These are phyloP conservation scores for Chernovozyma aurita DNA, from an alignment of 1,139 yeast genomes.

Conservation along the genomic window DNA sequence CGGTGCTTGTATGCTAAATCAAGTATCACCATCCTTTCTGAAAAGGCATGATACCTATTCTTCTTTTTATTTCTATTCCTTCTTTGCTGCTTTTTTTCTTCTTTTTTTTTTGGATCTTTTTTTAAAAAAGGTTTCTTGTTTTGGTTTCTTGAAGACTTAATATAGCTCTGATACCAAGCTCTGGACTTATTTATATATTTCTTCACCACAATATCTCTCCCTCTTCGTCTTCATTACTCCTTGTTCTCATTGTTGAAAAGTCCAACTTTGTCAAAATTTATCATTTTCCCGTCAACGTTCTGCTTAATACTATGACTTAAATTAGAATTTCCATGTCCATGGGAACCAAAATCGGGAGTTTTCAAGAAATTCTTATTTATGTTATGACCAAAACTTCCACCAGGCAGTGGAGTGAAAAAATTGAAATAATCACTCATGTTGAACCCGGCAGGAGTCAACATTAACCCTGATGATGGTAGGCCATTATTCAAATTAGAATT, in stretches of 20 bases:
- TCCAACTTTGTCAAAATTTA: conserved; percentile 37
- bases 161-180: no score
- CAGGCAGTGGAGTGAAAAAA: conserved; percentile 73
- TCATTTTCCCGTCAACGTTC: conserved; percentile 41
- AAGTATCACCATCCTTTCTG: no score
- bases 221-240: conserved; percentile 1
- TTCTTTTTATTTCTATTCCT: no score
- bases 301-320: conserved; percentile 14
- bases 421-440: conserved; percentile 81
- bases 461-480: conserved; percentile 42
- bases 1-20: no score
- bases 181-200: no score
- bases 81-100: no score
- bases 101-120: no score
- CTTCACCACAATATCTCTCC: no score
- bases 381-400: conserved; percentile 14
- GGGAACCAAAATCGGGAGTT: conserved; percentile 41
- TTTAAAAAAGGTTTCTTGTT: no score
- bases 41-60: no score
- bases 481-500: conserved; percentile 12
- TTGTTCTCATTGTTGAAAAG: conserved; percentile 6
- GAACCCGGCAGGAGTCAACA: conserved; percentile 64
- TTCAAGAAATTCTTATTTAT: conserved; percentile 28
- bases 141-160: no score
- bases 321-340: conserved; percentile 13